Percentiles rank a stretch among this genome's conserved stretches.
phyloP scores from a whole-genome alignment of 768 basidiomycete genomes.

The Candolleomyces eurysporus region DNA sequence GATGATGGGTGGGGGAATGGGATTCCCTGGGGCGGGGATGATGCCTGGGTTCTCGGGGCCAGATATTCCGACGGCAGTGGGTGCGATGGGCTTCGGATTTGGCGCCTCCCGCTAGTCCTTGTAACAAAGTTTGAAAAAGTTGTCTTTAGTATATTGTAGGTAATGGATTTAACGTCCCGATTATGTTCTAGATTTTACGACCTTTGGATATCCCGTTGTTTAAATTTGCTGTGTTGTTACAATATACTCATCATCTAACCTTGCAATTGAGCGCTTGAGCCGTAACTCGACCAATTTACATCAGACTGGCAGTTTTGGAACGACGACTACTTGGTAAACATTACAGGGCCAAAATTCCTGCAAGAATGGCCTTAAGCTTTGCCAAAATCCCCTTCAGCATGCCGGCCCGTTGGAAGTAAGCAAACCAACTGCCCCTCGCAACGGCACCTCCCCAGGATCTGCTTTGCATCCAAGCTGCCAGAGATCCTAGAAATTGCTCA shows the following conservation, averaged over 20 bases:
- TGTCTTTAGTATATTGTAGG: too few relatives aligned
- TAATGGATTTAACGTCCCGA: too few relatives aligned
- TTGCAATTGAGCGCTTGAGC: too few relatives aligned
- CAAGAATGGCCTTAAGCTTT: not conserved
- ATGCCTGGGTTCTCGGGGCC: not conserved
- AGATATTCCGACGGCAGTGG: constrained; percentile 1
- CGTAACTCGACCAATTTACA: too few relatives aligned
- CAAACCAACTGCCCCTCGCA: constrained; percentile 30
- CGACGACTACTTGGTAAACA: too few relatives aligned
- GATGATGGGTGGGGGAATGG: constrained; percentile 4
- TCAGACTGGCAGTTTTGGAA: too few relatives aligned
- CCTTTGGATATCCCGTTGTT: too few relatives aligned
- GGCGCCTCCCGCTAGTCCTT: not conserved
- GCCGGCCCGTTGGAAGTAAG: constrained; percentile 25
- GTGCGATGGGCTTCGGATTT: not conserved
- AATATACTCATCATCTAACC: too few relatives aligned
- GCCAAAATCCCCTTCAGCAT: constrained; percentile 17
- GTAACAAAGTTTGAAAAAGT: too few relatives aligned
- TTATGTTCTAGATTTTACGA: too few relatives aligned
- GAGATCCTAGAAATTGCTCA: constrained; percentile 21
- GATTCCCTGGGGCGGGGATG: not conserved
- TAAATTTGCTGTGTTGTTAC: too few relatives aligned
- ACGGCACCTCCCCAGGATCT: constrained; percentile 30
- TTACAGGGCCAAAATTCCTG: too few relatives aligned
- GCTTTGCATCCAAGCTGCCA: constrained; percentile 34